Base-by-base conservation (phyloP, 2,329 filamentous ascomycete species). In the Truncatella angustata region DNA sequence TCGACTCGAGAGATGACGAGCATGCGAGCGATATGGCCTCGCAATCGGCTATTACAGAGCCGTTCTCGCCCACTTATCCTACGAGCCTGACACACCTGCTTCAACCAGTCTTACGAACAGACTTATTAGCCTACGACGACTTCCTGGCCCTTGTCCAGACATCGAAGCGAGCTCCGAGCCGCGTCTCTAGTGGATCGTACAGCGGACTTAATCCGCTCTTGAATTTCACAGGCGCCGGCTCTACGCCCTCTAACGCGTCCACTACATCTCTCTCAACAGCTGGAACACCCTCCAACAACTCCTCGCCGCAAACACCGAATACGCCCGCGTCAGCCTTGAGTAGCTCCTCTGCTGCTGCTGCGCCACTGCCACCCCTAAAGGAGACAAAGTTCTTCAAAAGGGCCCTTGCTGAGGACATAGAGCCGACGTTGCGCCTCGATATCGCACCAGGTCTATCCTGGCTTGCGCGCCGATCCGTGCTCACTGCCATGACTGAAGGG, bases 361-460 rank as follows among this genome's bases (percentile, higher is more conserved):
- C 66, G 39, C 67, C 67, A 18, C 63, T 82, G 30, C 84, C 82
- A 3, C 84, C 86, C 4, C 73, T 99, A 36, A 96, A 94, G 65
- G 94, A 97, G 52, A 90, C 88, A 24, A 90, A 88, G 58, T 99
- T 97, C 66, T 99, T 93, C 74, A 97, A 97, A 73, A 86, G 94
- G 43, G 86, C 86, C 5, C 71, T 97, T 23, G 80, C 84, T 18
- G 94, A 99, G 68, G 94, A 99, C 64, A 90, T 99, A 52, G 94
- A 99, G 66, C 94, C 94, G 0, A 96, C 94, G 0, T 75, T 99
- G 9, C 86, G 94, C 37, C 81, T 99, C 3, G 94, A 99, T 67
- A 81, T 85, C 2, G 92, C 94, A 0, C 94, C 94, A 0, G 90
- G 92, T 0, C 81, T 99, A 24, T 97, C 91, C 1, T 99, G 94